Evolutionary conservation across 495 filamentous ascomycete species (phyloP), one percentile per base, ranked within the genome.

Genomic region (Penicillium canescens): DNA sequence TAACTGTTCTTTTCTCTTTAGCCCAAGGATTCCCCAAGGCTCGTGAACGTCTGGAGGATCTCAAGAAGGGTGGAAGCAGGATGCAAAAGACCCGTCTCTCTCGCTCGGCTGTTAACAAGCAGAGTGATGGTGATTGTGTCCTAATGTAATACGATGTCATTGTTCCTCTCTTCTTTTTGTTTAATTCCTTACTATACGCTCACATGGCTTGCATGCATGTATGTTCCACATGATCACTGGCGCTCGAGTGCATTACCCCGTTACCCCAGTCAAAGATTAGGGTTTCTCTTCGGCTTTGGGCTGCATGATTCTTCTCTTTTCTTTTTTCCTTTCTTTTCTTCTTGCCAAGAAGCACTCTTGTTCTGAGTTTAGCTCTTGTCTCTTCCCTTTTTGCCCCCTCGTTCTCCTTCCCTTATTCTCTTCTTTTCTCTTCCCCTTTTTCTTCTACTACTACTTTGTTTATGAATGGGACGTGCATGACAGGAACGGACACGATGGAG

Each of bases 21-120:
- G 94, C 91, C 42, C 91, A 96, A 77, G 88, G 91, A 66, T 96
- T 94, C 69, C 88, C 90, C 36, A 97, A 97, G 66, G 94, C 94
- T 18, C 82, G 89, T 37, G 89, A 95, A 62, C 85, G 93, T 44
- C 81, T 98, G 20, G 92, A 97, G 66, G 94, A 98, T 58, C 82
- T 98, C 42, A 94, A 94, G 70, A 81, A 83, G 52, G 84, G 86
- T 23, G 90, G 90, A 14, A 71, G 73, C 3, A 86, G 87, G 56
- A 86, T 83, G 60, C 77, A 84, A 48, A 85, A 92, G 42, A 92
- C 95, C 59, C 82, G 87, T 43, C 84, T 95, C 39, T 90, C 88
- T n/a, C 78, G 92, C 42, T 91, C 84, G 35, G 88, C 90, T 62
- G 86, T 89, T 31, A 84, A 87, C 65, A 91, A 89, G 67, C 86